phyloP scores from a whole-genome alignment of 1,284 basidiomycete species.

The Lignosus rhinocerotis region DNA sequence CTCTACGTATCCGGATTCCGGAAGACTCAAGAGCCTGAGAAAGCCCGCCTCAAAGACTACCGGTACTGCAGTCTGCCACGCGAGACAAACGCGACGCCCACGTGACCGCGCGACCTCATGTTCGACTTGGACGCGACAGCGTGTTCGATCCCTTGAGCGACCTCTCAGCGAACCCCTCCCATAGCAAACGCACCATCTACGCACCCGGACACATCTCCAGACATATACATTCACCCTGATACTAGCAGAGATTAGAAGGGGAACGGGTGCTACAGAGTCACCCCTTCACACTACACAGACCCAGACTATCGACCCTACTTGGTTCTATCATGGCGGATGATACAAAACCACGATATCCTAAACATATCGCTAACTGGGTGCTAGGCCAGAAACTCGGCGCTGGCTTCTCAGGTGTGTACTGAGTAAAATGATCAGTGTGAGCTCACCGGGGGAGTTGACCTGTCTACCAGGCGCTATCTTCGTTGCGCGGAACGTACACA shows the following conservation, averaged over 20 bases:
- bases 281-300: neutral
- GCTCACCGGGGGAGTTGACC: neutral
- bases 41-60: neutral
- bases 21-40: no score
- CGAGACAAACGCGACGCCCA: conserved; percentile 24
- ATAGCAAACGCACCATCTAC: conserved; percentile 2
- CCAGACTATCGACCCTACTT: conserved; percentile 11
- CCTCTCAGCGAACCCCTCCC: conserved; percentile 2
- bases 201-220: neutral
- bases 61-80: conserved; percentile 13
- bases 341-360: conserved; percentile 22
- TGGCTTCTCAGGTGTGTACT: conserved; percentile 36
- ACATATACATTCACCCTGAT: neutral
- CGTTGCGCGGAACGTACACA: conserved; percentile 57
- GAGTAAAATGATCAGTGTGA: neutral
- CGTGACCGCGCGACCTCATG: conserved; percentile 31
- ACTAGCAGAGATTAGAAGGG: neutral
- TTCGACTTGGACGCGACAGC: conserved; percentile 22
- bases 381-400: conserved; percentile 35
- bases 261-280: neutral
- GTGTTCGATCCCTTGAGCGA: neutral
- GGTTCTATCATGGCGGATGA: conserved; percentile 10
- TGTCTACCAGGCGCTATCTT: conserved; percentile 60
- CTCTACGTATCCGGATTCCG: no score
- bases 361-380: conserved; percentile 34